Evolutionary conservation across 2,329 filamentous ascomycete genomes (phyloP), one percentile per base, ranked within the genome.

Genomic region (Aspergillus sp.): DNA sequence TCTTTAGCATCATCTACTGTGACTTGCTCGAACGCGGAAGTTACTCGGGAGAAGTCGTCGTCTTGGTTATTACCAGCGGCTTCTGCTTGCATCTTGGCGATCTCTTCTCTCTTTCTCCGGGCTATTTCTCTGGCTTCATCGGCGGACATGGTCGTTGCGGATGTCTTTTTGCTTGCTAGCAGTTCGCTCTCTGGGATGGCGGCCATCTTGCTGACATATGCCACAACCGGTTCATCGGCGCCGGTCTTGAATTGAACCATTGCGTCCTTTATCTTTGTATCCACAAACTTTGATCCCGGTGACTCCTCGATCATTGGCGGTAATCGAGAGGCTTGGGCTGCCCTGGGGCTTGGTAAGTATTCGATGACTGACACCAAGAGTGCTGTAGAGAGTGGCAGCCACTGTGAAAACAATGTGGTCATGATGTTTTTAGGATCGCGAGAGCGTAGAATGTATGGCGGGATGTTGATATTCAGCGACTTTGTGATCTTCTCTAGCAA

Each of bases 201-300:
- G 1, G 98, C 90, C 92, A 99, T 97, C 73, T 99, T 99, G 77
- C 93, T 98, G 60, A 99, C 90, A 64, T 96, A 99, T 8, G 91
- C 93, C 2, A 99, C 91, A 0, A 96, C 86, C 0, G 93, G 93
- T 57, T 90, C 89, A 0, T 86, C 82, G 40, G 84, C 81, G 0
- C 81, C 82, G 3, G 85, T 85, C 68, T 90, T 90, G 70, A 96
- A 97, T 0, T 86, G 82, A 2, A 90, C 77, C 87, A 98, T 93
- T 5, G 93, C 91, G n/a, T 89, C 81, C 65, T 86, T 88, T 54
- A 98, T 78, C 6, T 80, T 77, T 2, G 84, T 77, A 53, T 90
- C 86, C 46, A 98, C 86, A 65, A 86, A 81, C 3, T 86, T 83
- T 3, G 87, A 82, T 0, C 91, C 93, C 1, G 95, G 93, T 0